Conservation (phyloP, 345 rosid genomes). For the Heritiera fomes region DNA sequence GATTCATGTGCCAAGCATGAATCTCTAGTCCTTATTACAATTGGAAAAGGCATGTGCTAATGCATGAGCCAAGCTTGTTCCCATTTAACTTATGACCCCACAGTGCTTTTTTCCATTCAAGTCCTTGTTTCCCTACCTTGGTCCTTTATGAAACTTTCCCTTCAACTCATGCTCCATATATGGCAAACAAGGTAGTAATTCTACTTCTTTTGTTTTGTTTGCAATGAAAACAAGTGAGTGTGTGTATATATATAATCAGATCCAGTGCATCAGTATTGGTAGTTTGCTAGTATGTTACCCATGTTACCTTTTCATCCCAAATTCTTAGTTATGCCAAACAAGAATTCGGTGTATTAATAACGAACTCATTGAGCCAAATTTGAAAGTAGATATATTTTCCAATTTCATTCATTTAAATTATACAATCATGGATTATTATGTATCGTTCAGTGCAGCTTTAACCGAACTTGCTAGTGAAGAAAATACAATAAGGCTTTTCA, state of each 20-base stretch:
- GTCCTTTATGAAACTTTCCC: not conserved
- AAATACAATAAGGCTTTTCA: too few relatives aligned
- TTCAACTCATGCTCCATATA: not conserved
- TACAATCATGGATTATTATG: too few relatives aligned
- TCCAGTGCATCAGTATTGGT: not conserved
- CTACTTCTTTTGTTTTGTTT: not conserved
- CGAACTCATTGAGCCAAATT: too few relatives aligned
- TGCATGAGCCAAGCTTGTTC: not conserved
- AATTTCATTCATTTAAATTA: too few relatives aligned
- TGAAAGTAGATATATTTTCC: too few relatives aligned
- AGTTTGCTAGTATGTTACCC: too few relatives aligned
- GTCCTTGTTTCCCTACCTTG: not conserved
- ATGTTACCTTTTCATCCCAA: too few relatives aligned
- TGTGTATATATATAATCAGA: too few relatives aligned
- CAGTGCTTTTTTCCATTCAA: not conserved
- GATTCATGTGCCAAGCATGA: not conserved
- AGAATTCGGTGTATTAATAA: too few relatives aligned
- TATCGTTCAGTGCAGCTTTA: too few relatives aligned
- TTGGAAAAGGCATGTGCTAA: not conserved
- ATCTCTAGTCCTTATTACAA: not conserved
- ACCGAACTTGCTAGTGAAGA: too few relatives aligned
- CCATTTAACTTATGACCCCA: not conserved
- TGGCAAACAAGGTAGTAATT: not conserved
- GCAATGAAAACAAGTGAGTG: not conserved
- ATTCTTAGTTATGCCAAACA: too few relatives aligned